phyloP scores from a whole-genome alignment of 768 basidiomycete species.

The Pholiota molesta region DNA sequence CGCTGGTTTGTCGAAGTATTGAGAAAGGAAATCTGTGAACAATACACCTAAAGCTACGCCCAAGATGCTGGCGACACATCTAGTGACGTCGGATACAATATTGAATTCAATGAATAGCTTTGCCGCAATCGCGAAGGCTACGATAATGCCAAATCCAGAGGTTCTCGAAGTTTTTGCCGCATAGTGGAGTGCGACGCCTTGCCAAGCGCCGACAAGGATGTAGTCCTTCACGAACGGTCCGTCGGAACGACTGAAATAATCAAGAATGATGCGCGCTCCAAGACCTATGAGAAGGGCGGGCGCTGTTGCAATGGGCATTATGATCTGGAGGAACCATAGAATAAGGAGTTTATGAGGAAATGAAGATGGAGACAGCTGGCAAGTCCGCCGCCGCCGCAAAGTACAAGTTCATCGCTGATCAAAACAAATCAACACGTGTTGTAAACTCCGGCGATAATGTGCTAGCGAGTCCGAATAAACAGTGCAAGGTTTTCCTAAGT shows the following conservation, averaged over 20 bases:
- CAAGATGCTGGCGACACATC: slow-evolving; percentile 61
- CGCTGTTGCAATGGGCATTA: slow-evolving; percentile 52
- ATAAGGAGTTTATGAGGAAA: slow-evolving; percentile 9
- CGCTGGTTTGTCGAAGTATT: slow-evolving; percentile 57
- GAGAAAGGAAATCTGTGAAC: slow-evolving; percentile 71
- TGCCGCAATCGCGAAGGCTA: slow-evolving; percentile 57
- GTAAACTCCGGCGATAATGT: neutral
- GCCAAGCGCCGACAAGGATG: slow-evolving; percentile 72
- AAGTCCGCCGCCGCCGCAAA: neutral
- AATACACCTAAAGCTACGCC: slow-evolving; percentile 72
- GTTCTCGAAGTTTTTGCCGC: slow-evolving; percentile 57
- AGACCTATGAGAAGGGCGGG: slow-evolving; percentile 75
- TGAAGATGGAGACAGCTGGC: slow-evolving; percentile 1
- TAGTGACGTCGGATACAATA: slow-evolving; percentile 52
- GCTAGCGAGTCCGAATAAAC: too few species aligned
- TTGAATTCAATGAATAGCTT: slow-evolving; percentile 71
- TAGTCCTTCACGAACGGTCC: slow-evolving; percentile 57
- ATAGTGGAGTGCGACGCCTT: slow-evolving; percentile 75
- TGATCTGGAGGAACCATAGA: slow-evolving; percentile 15
- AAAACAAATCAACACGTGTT: slow-evolving; percentile 23
- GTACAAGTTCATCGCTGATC: neutral
- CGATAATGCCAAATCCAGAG: slow-evolving; percentile 54
- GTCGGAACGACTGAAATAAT: slow-evolving; percentile 52
- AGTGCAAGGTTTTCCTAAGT: too few species aligned
- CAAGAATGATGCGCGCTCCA: slow-evolving; percentile 70